Conservation (phyloP, 2,329 filamentous ascomycete genomes). For the Xylaria sp. region DNA sequence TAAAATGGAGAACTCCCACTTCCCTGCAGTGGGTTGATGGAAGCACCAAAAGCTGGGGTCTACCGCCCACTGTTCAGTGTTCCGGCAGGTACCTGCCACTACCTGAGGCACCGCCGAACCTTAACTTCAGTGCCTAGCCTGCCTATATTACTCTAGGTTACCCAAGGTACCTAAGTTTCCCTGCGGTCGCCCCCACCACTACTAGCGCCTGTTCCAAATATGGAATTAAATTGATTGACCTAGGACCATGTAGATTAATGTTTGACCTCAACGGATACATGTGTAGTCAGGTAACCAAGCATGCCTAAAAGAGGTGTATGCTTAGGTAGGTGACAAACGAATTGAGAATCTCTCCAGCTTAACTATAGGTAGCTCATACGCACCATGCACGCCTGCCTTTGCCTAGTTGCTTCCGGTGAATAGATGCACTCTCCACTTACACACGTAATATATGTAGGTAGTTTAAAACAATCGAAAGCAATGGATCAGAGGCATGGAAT, state of each 20-base stretch:
- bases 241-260: neutral
- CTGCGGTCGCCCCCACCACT: slow-evolving; percentile 28
- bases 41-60: slow-evolving; percentile 28
- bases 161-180: slow-evolving; percentile 1
- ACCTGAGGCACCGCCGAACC: no score
- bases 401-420: neutral
- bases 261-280: neutral
- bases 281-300: neutral
- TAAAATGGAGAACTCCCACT: slow-evolving; percentile 38
- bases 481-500: no score
- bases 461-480: neutral
- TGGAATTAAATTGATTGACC: slow-evolving; percentile 33
- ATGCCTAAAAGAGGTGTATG: neutral
- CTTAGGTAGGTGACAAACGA: neutral
- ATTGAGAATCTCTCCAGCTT: neutral
- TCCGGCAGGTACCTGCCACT: neutral
- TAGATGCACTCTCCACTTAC: neutral
- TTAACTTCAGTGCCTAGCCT: neutral
- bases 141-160: neutral
- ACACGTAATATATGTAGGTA: neutral
- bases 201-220: slow-evolving; percentile 30
- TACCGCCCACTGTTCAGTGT: neutral
- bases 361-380: no score
- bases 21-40: slow-evolving; percentile 7
- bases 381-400: neutral